Evolutionary conservation across 768 basidiomycete species (phyloP).

Genomic region (Roridomyces roridus): DNA sequence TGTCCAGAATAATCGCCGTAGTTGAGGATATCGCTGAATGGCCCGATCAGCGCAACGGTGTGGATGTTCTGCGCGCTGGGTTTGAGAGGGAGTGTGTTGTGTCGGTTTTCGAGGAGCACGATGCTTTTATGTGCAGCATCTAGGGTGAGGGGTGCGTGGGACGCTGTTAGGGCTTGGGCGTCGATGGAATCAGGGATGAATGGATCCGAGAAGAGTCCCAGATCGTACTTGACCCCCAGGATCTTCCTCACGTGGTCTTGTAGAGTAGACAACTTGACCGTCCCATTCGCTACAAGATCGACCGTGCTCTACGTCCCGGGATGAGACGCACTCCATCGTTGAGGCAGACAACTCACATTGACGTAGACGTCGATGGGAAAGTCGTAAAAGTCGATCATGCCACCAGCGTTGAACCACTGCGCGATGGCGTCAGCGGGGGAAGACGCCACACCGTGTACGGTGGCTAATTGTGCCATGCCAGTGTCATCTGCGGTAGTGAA

Average conservation of each 20-base stretch:
- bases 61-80: slow-evolving; percentile 21
- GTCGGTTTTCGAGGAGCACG: slow-evolving; percentile 32
- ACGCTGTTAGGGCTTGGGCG: slow-evolving; percentile 21
- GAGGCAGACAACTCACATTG: slow-evolving; percentile 20
- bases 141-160: slow-evolving; percentile 30
- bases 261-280: slow-evolving; percentile 25
- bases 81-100: slow-evolving; percentile 28
- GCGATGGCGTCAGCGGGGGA: slow-evolving; percentile 29
- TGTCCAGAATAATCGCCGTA: slow-evolving; percentile 32
- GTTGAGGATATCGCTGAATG: slow-evolving; percentile 30
- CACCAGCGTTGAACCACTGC: slow-evolving; percentile 35
- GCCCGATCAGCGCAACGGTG: slow-evolving; percentile 31
- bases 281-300: slow-evolving; percentile 27
- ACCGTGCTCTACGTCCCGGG: slow-evolving; percentile 11
- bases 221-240: slow-evolving; percentile 30
- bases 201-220: slow-evolving; percentile 26
- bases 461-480: slow-evolving; percentile 11
- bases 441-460: slow-evolving; percentile 19
- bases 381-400: slow-evolving; percentile 31
- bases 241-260: slow-evolving; percentile 25
- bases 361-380: slow-evolving; percentile 27
- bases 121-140: slow-evolving; percentile 31
- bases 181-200: slow-evolving; percentile 25
- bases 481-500: slow-evolving; percentile 28
- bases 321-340: not conserved